These are phyloP conservation scores for Wallemia hederae DNA, from an alignment of 1,284 basidiomycete species.

Conservation along the genomic window DNA sequence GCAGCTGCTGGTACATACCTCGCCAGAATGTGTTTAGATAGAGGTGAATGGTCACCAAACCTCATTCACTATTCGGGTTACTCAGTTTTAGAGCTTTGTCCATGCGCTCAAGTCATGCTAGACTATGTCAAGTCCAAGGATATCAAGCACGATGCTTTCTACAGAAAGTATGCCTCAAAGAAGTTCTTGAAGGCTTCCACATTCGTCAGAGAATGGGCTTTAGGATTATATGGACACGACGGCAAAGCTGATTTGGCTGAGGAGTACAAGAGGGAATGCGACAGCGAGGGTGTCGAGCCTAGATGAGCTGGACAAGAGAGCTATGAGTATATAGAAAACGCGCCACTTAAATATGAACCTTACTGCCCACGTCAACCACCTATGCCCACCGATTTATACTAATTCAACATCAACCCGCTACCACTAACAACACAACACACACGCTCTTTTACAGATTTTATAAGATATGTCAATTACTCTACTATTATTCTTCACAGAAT, in stretches of 20 bases:
- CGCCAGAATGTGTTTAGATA: conserved; percentile 52
- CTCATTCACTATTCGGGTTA: conserved; percentile 78
- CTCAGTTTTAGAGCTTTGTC: conserved; percentile 49
- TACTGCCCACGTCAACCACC: too few species aligned
- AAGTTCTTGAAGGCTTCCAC: conserved; percentile 49
- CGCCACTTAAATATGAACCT: too few species aligned
- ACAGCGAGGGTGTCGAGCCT: background rate
- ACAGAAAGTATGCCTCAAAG: conserved; percentile 45
- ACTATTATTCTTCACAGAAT: too few species aligned
- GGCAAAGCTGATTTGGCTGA: background rate
- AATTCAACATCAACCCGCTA: too few species aligned
- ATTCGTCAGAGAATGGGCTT: conserved; percentile 22
- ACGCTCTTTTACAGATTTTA: background rate
- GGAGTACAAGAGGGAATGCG: background rate
- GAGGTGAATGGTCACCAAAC: conserved; percentile 64
- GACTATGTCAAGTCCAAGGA: conserved; percentile 49
- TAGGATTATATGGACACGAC: conserved; percentile 3
- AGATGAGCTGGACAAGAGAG: background rate
- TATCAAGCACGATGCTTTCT: conserved; percentile 39
- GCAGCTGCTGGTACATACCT: conserved; percentile 78
- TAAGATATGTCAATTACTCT: background rate
- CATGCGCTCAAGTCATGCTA: conserved; percentile 72
- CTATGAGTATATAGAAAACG: too few species aligned
- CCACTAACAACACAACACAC: background rate
- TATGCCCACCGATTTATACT: too few species aligned